Conservation (phyloP, 257 asterid genomes). For the Solanum corneliomulleri region DNA sequence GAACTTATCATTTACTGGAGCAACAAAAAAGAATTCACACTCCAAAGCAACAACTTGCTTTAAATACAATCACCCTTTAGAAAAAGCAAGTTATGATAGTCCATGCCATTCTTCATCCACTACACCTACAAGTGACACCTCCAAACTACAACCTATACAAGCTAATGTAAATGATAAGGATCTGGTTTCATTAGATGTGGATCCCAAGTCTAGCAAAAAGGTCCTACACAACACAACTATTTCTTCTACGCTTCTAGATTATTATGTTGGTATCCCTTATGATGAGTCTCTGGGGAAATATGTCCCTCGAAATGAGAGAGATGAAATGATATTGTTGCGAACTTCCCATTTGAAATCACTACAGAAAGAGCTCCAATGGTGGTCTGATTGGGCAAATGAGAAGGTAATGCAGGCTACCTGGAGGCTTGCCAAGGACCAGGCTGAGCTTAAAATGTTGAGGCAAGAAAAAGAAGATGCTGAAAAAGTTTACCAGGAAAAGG, state of each 20-base stretch:
- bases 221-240: background rate
- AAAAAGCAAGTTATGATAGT: too few relatives aligned
- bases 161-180: too few relatives aligned
- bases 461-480: conserved; percentile 54
- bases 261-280: background rate
- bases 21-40: too few relatives aligned
- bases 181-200: too few relatives aligned
- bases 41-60: too few relatives aligned
- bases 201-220: conserved; percentile 7
- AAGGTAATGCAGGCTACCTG: conserved; percentile 63
- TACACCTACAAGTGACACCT: too few relatives aligned
- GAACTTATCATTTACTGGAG: too few relatives aligned
- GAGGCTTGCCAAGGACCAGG: conserved; percentile 47
- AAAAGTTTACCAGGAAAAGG: conserved; percentile 41
- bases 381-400: conserved; percentile 60
- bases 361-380: conserved; percentile 36
- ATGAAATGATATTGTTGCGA: conserved; percentile 28
- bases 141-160: too few relatives aligned
- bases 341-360: conserved; percentile 23
- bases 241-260: conserved; percentile 18
- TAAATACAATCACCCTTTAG: too few relatives aligned
- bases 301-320: conserved; percentile 18
- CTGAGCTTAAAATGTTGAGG: conserved; percentile 53
- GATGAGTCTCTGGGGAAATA: conserved; percentile 31
- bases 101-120: too few relatives aligned